Base-by-base conservation (phyloP, 116 monocot genomes). In the Cymodocea nodosa region DNA sequence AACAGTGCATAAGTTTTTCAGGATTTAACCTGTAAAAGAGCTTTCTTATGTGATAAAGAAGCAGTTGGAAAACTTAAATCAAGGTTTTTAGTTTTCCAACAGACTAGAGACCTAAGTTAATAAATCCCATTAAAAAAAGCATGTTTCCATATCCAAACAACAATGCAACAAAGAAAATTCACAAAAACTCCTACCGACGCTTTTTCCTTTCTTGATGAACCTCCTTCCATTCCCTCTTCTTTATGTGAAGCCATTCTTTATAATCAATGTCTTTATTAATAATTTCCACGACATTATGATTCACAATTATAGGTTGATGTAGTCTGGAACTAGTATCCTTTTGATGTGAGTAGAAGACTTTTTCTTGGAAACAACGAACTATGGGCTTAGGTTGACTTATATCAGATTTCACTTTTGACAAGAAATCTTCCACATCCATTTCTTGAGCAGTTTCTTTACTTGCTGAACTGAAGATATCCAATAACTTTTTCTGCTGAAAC, bases 181-280 rank as follows among this genome's bases (percentile, higher is more conserved):
- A 20, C 6, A 39, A 40, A 37, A 39, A 19, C 17, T 44, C 54
- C 22, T 80, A 95, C 95, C 85, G 87, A 6, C 77, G 77, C 56
- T 70, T 82, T 64, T 95, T 95, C 73, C 79, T 85, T 67, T 81
- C 65, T 23, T 87, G 83, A 68, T 79, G 90, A 59, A 50, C 66
- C 18, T 77, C 50, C 77, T 80, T 95, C 95, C 95, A 95, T 76
- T 90, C 90, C 64, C 95, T 95, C 62, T 95, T 95, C 68, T 83
- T 95, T 2, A 37, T 67, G 68, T 87, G 83, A 76, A 95, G 95
- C 95, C 95, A 95, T 62, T 81, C 85, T 79, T 85, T 84, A 85
- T 90, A 95, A 78, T 95, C 85, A 67, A 78, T 73, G 52, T 76
- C 70, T 57, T 59, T 81, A 52, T 90, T 83, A 61, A 95, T 50